Percentiles rank a stretch among this genome's conserved stretches.
These are phyloP conservation scores for Fusarium heterosporum DNA, from an alignment of 2,329 filamentous ascomycete genomes.

Conservation along the genomic window DNA sequence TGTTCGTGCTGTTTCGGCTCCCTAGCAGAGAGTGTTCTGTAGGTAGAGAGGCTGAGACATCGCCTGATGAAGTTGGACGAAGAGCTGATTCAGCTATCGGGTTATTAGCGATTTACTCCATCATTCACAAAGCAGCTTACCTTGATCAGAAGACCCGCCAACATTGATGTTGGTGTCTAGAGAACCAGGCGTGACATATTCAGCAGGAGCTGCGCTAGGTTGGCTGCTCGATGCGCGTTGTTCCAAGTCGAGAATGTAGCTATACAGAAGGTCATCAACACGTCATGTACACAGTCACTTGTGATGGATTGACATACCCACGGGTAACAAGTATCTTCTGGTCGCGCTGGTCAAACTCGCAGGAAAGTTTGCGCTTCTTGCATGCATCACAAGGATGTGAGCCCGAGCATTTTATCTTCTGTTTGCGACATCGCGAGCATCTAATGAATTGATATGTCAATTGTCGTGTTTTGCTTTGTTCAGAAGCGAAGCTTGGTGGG, in stretches of 20 bases:
- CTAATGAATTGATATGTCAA: slow-evolving; percentile 14
- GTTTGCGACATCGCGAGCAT: slow-evolving; percentile 49
- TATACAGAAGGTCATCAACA: slow-evolving; percentile 22
- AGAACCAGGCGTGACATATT: slow-evolving; percentile 43
- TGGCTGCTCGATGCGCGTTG: slow-evolving; percentile 42
- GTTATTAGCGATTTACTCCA: background rate
- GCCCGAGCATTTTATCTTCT: slow-evolving; percentile 53
- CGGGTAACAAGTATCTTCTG: slow-evolving; percentile 62
- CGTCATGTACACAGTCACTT: slow-evolving; percentile 11
- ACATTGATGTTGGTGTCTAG: slow-evolving; percentile 39
- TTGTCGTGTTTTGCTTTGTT: no score
- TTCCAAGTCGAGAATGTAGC: slow-evolving; percentile 54
- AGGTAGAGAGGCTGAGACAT: slow-evolving; percentile 20
- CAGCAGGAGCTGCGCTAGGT: slow-evolving; percentile 10
- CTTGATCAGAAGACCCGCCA: slow-evolving; percentile 29
- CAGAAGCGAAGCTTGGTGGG: background rate
- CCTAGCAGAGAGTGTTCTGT: slow-evolving; percentile 35
- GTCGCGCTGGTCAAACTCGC: slow-evolving; percentile 56
- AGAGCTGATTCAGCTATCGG: slow-evolving; percentile 14
- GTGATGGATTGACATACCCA: slow-evolving; percentile 49
- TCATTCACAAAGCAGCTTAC: background rate
- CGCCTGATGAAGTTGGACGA: slow-evolving; percentile 6
- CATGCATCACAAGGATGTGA: slow-evolving; percentile 51
- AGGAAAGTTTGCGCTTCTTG: slow-evolving; percentile 49
- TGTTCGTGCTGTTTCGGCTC: slow-evolving; percentile 29